Conservation (phyloP, 768 basidiomycete species). For the Coprinopsis cinerea region DNA sequence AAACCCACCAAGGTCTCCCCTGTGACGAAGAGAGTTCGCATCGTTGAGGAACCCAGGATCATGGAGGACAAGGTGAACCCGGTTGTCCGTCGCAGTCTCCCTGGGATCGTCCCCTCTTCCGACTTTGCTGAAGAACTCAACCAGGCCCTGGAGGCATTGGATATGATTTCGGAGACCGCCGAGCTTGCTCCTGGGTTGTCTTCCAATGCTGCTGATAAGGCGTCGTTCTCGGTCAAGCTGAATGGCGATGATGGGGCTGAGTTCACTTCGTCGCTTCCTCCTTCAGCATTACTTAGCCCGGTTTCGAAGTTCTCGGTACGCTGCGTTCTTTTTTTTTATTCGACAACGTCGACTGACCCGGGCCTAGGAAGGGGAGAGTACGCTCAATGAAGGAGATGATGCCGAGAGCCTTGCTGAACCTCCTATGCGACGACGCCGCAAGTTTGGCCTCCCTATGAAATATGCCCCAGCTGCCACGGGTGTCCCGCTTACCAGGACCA, state of each 20-base stretch:
- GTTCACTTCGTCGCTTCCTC: background rate
- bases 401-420: background rate
- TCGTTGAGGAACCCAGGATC: background rate
- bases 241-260: background rate
- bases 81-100: background rate
- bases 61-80: background rate
- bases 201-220: background rate
- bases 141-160: background rate
- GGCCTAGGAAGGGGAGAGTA: background rate
- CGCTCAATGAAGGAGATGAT: background rate
- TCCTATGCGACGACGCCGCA: background rate
- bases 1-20: background rate
- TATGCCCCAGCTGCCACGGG: background rate
- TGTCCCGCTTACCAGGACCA: background rate
- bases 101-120: background rate
- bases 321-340: background rate
- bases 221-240: background rate
- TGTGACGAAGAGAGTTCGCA: background rate
- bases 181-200: background rate
- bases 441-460: background rate
- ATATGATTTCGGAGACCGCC: background rate
- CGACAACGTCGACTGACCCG: background rate
- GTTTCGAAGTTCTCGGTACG: slow-evolving; percentile 5
- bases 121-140: background rate
- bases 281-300: background rate